These are phyloP conservation scores for Tuber magnatum DNA, from an alignment of 495 filamentous ascomycete species.

Conservation along the genomic window DNA sequence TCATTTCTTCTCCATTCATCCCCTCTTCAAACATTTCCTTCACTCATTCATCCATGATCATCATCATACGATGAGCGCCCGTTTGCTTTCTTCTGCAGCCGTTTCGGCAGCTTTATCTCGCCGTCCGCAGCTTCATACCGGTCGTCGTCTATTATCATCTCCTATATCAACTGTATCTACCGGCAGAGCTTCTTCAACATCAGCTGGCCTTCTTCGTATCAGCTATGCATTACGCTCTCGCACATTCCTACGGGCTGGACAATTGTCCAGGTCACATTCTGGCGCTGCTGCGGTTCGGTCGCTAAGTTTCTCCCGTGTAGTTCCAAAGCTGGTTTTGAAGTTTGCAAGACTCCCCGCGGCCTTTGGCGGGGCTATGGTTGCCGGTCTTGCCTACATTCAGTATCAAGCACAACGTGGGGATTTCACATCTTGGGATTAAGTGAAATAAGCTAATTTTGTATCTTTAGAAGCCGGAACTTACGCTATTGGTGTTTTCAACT, in stretches of 20 bases:
- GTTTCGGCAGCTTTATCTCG: slow-evolving; percentile 16
- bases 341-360: slow-evolving; percentile 79
- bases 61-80: slow-evolving; percentile 37
- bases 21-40: not conserved
- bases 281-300: slow-evolving; percentile 67
- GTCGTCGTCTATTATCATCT: slow-evolving; percentile 22
- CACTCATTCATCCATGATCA: not conserved
- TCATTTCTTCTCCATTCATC: not conserved
- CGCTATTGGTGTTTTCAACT: slow-evolving; percentile 68
- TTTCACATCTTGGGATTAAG: not conserved
- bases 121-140: slow-evolving; percentile 9
- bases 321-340: slow-evolving; percentile 86
- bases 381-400: slow-evolving; percentile 82
- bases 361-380: slow-evolving; percentile 81
- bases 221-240: slow-evolving; percentile 22
- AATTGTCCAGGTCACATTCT: slow-evolving; percentile 44
- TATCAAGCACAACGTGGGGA: slow-evolving; percentile 85
- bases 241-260: slow-evolving; percentile 28
- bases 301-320: slow-evolving; percentile 73
- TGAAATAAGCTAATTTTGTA: slow-evolving; percentile 35
- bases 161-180: slow-evolving; percentile 20
- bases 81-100: slow-evolving; percentile 33
- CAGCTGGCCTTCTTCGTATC: slow-evolving; percentile 36
- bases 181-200: slow-evolving; percentile 9
- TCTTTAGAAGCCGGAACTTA: slow-evolving; percentile 76